These are phyloP conservation scores for Rhizopogon hawkerae DNA, from an alignment of 1,284 basidiomycete species.

Conservation along the genomic window DNA sequence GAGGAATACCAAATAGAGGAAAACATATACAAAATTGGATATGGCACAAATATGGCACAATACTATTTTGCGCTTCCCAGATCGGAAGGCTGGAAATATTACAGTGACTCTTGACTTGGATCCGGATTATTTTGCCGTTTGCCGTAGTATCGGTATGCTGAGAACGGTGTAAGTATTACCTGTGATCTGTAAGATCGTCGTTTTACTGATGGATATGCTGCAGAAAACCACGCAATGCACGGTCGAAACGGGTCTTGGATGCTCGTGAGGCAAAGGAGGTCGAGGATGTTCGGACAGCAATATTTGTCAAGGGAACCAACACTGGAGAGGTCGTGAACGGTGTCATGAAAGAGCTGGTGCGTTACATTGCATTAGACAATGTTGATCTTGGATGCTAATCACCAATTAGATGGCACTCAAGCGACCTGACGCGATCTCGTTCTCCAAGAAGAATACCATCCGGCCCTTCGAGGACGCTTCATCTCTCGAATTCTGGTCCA, in stretches of 20 bases:
- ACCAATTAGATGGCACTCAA: conserved; percentile 76
- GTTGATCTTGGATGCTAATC: background rate
- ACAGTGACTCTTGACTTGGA: background rate
- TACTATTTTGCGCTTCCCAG: background rate
- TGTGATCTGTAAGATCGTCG: background rate
- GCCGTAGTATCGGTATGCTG: conserved; percentile 23
- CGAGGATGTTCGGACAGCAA: conserved; percentile 75
- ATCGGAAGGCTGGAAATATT: background rate
- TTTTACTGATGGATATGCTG: background rate
- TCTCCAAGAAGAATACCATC: conserved; percentile 91
- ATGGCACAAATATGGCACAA: background rate
- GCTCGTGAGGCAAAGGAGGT: conserved; percentile 84
- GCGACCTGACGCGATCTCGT: conserved; percentile 81
- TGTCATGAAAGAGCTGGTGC: conserved; percentile 84
- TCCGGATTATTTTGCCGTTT: background rate
- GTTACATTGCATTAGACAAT: conserved; percentile 22
- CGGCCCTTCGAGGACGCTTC: conserved; percentile 85
- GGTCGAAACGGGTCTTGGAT: conserved; percentile 89
- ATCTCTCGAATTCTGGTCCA: conserved; percentile 87
- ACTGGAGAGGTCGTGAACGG: conserved; percentile 73
- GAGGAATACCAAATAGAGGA: background rate
- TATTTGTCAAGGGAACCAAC: conserved; percentile 88
- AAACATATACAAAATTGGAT: background rate
- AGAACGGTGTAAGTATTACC: conserved; percentile 31
- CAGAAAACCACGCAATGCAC: conserved; percentile 95